These are phyloP conservation scores for Cylindrotheca fusiformis DNA, from an alignment of 108 stramenopile genomes.

Conservation along the genomic window DNA sequence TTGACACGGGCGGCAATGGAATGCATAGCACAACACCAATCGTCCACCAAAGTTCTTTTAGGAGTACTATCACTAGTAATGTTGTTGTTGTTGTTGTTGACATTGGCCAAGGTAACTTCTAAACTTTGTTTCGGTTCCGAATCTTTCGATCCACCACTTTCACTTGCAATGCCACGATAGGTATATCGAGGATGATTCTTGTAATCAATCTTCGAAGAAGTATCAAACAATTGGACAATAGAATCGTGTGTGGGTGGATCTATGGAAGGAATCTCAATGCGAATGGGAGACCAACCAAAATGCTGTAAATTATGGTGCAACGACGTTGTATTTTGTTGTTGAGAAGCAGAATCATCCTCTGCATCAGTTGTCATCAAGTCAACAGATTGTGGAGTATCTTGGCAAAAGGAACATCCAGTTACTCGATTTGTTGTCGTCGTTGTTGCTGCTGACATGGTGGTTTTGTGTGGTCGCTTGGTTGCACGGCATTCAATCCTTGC, in stretches of 20 bases:
- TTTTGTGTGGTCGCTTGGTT: no score
- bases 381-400: no score
- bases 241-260: background rate
- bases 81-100: background rate
- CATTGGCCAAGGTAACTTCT: constrained; percentile 13
- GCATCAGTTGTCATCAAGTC: no score
- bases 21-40: constrained; percentile 11
- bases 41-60: background rate
- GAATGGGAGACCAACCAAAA: constrained; percentile 18
- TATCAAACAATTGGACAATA: constrained; percentile 1
- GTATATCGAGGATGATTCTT: background rate
- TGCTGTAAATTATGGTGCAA: background rate
- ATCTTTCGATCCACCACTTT: constrained; percentile 18
- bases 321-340: no score
- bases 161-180: constrained; percentile 2
- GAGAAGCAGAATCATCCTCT: no score
- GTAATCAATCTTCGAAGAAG: background rate
- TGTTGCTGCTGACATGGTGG: no score
- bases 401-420: no score
- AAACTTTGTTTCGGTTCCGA: constrained; percentile 27
- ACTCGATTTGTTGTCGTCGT: no score
- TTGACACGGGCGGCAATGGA: constrained; percentile 13
- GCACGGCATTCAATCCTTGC: no score
- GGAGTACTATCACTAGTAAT: background rate
- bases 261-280: background rate